Evolutionary conservation across 1,139 yeast species (phyloP).

Genomic region (Hyphopichia buzzinii): DNA sequence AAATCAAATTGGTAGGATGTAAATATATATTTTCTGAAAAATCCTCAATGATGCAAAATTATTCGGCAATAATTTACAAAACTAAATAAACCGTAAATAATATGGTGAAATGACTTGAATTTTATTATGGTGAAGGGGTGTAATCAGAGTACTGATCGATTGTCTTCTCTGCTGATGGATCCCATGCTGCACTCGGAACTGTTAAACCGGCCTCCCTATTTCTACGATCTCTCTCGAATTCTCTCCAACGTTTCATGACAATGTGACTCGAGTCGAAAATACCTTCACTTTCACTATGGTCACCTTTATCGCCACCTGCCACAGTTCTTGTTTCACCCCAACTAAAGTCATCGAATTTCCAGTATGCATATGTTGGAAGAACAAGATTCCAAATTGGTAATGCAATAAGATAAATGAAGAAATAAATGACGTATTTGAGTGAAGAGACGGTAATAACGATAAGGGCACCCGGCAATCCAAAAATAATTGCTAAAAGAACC

Average conservation of each 20-base stretch:
- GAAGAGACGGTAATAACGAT: slow-evolving; percentile 88
- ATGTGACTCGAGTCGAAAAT: slow-evolving; percentile 86
- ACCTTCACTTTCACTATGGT: slow-evolving; percentile 71
- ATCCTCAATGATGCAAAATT: too few relatives aligned
- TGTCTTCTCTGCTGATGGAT: slow-evolving; percentile 38
- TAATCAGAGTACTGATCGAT: slow-evolving; percentile 30
- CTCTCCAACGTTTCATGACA: slow-evolving; percentile 91
- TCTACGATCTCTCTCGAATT: slow-evolving; percentile 72
- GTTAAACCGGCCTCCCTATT: slow-evolving; percentile 28
- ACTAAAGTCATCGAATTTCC: slow-evolving; percentile 97
- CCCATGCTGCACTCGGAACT: slow-evolving; percentile 50
- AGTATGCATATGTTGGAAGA: slow-evolving; percentile 81
- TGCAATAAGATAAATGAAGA: slow-evolving; percentile 75
- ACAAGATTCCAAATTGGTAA: slow-evolving; percentile 95
- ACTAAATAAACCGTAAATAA: too few relatives aligned
- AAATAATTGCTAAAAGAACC: slow-evolving; percentile 72
- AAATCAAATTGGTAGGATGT: too few relatives aligned
- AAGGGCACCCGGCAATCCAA: slow-evolving; percentile 87
- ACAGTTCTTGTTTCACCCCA: slow-evolving; percentile 98
- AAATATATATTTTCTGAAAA: too few relatives aligned
- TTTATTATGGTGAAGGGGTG: slow-evolving; percentile 13
- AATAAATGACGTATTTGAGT: slow-evolving; percentile 74
- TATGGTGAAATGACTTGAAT: neutral
- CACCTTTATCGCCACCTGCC: slow-evolving; percentile 66
- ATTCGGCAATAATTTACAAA: too few relatives aligned